These are phyloP conservation scores for Hymenoscyphus repandus DNA, from an alignment of 2,329 filamentous ascomycete genomes.

Conservation along the genomic window DNA sequence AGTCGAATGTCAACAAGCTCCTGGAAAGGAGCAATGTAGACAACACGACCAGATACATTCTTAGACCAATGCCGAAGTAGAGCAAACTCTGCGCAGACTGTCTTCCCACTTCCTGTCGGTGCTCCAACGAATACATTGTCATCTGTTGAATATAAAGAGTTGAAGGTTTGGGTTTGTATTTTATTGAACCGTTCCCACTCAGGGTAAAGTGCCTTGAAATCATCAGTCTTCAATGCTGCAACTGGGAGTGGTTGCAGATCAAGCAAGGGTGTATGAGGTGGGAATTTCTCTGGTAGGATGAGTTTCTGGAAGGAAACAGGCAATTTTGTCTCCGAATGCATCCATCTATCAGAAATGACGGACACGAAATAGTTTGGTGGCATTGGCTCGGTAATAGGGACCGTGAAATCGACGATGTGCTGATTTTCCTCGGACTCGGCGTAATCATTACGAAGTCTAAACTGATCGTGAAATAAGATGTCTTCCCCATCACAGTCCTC, in stretches of 20 bases:
- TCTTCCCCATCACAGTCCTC: constrained; percentile 98
- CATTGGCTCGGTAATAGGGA: constrained; percentile 95
- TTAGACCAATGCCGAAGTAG: constrained; percentile 83
- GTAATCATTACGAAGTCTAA: constrained; percentile 85
- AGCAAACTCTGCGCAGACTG: constrained; percentile 91
- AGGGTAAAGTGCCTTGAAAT: constrained; percentile 77
- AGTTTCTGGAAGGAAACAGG: constrained; percentile 94
- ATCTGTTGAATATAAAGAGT: constrained; percentile 82
- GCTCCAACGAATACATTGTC: constrained; percentile 92
- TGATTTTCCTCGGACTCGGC: constrained; percentile 82
- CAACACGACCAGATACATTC: constrained; percentile 66
- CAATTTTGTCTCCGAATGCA: constrained; percentile 93
- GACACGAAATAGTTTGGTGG: constrained; percentile 98
- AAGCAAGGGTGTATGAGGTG: constrained; percentile 84
- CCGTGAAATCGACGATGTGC: constrained; percentile 92
- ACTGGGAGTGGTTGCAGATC: constrained; percentile 90
- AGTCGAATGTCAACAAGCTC: constrained; percentile 80
- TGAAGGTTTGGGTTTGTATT: constrained; percentile 95
- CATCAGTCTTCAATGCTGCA: constrained; percentile 78
- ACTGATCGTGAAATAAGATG: constrained; percentile 90
- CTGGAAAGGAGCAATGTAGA: constrained; percentile 93
- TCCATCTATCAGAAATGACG: constrained; percentile 92
- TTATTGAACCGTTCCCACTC: constrained; percentile 90
- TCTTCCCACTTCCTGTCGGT: constrained; percentile 94
- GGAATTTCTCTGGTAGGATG: constrained; percentile 91